Percentiles rank a stretch among this genome's conserved stretches.
Evolutionary conservation across 148 eudicot genomes (phyloP).

Genomic region (Fallopia convolvulus): DNA sequence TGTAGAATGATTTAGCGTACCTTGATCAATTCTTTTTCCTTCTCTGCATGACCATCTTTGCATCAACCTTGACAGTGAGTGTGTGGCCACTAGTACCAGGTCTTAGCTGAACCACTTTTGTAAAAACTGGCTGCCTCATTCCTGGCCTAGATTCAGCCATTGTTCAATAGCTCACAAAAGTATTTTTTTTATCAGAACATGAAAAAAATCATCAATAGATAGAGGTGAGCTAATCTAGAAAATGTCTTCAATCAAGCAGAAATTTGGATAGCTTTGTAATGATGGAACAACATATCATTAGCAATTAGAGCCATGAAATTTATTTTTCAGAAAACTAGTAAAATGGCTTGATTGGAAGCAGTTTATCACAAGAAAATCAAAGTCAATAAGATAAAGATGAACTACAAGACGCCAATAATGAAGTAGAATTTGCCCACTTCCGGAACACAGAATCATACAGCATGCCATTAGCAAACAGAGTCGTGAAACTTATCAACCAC

Average conservation of each 20-base stretch:
- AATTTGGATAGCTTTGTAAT: background rate
- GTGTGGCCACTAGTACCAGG: conserved; percentile 50
- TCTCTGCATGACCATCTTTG: conserved; percentile 38
- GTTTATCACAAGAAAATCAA: background rate
- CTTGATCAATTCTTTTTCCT: conserved; percentile 58
- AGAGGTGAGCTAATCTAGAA: background rate
- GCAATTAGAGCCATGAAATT: background rate
- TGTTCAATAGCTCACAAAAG: conserved; percentile 15
- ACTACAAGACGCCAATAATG: background rate
- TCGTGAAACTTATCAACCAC: background rate
- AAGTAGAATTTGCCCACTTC: background rate
- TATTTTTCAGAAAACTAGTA: background rate
- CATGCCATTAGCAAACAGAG: background rate
- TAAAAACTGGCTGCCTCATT: conserved; percentile 56
- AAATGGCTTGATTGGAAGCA: background rate
- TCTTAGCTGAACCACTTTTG: conserved; percentile 45
- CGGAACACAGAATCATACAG: background rate
- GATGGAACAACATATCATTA: background rate
- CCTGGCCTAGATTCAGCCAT: conserved; percentile 41
- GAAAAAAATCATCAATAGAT: background rate
- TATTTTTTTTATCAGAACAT: background rate
- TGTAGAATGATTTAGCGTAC: conserved; percentile 16
- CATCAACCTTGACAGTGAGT: conserved; percentile 46
- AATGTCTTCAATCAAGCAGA: background rate
- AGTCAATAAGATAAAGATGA: background rate